Base-by-base conservation (phyloP, 495 filamentous ascomycete genomes). In the Lasiosphaeria miniovina region DNA sequence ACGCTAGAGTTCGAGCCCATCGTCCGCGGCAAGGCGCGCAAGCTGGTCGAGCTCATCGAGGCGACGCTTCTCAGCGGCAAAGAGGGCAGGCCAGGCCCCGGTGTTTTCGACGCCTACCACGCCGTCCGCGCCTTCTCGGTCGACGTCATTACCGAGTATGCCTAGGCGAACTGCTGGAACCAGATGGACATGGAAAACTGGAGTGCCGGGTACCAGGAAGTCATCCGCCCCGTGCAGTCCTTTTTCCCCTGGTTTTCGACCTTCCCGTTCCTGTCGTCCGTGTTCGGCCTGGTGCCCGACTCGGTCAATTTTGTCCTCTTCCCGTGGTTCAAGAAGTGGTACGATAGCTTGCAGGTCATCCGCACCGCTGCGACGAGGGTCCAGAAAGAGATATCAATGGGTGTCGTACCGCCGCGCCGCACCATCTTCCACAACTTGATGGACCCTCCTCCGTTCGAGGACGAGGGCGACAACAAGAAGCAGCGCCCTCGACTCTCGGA, bases 61-160 rank as follows among this genome's bases (percentile, higher is more conserved):
- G 52, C 55, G 10, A 49, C 24, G 35, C 52, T 54, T 2, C 61
- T 45, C 17, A 32, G 7, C 17, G 31, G 31, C 14, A n/a, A n/a
- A 12, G 4, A 36, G 14, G 24, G 24, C 24, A 5, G 43, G 15
- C 43, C 6, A 46, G 43, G 11, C 12, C 12, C 7, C 6, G 43
- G 43, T 4, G 50, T 62, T 10, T 61, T 77, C 3, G 61, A 70
- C 38, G 40, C 74, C n/a, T 62, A 73, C 45, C 57, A 66, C 36
- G 68, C 61, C 59, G 64, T 70, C 56, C 66, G 71, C 35, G 67
- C 72, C 5, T 58, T 79, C n/a, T 66, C 73, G 2, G 63, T 74
- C 3, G 79, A 82, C 61, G 64, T 79, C 10, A 75, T 79, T 15
- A 74, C 70, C 31, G 76, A 77, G 49, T 80, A 77, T 57, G 71